phyloP scores from a whole-genome alignment of 1,139 yeast species.

The Scheffersomyces titani region DNA sequence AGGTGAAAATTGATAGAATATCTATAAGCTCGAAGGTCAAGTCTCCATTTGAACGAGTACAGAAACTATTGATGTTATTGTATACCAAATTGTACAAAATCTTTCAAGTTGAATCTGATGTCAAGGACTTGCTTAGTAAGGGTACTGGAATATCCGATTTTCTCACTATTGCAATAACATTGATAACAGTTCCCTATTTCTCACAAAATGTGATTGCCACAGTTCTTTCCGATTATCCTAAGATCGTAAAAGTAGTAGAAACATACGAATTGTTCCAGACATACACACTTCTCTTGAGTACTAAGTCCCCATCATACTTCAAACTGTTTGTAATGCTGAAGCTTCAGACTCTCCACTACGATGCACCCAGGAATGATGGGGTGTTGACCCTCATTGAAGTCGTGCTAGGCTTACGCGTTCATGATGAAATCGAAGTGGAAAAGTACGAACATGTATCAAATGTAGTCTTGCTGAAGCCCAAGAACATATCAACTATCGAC shows the following conservation, averaged over 20 bases:
- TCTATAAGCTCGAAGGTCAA: constrained; percentile 2
- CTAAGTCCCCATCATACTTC: constrained; percentile 33
- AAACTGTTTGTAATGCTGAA: constrained; percentile 43
- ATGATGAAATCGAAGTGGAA: constrained; percentile 64
- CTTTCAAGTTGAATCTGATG: constrained; percentile 47
- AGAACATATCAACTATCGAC: constrained; percentile 38
- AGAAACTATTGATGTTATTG: constrained; percentile 31
- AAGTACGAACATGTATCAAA: constrained; percentile 67
- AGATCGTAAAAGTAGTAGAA: constrained; percentile 37
- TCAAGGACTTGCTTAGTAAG: constrained; percentile 55
- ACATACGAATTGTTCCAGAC: constrained; percentile 61
- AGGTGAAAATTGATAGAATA: constrained; percentile 21
- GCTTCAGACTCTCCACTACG: constrained; percentile 56
- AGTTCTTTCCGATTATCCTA: constrained; percentile 2
- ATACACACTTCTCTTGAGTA: constrained; percentile 51
- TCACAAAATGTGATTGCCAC: constrained; percentile 3
- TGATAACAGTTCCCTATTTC: constrained; percentile 44
- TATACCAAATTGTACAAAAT: constrained; percentile 34
- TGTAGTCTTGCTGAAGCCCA: constrained; percentile 64
- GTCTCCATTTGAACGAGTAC: constrained; percentile 3
- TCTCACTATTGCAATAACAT: constrained; percentile 54
- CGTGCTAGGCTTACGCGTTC: constrained; percentile 73
- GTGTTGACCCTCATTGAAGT: constrained; percentile 73
- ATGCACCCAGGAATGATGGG: constrained; percentile 61
- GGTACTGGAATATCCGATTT: constrained; percentile 79